Percentiles rank a stretch among this genome's conserved stretches.
Evolutionary conservation across 2,329 filamentous ascomycete genomes (phyloP).

Genomic region (Chalara sp.): DNA sequence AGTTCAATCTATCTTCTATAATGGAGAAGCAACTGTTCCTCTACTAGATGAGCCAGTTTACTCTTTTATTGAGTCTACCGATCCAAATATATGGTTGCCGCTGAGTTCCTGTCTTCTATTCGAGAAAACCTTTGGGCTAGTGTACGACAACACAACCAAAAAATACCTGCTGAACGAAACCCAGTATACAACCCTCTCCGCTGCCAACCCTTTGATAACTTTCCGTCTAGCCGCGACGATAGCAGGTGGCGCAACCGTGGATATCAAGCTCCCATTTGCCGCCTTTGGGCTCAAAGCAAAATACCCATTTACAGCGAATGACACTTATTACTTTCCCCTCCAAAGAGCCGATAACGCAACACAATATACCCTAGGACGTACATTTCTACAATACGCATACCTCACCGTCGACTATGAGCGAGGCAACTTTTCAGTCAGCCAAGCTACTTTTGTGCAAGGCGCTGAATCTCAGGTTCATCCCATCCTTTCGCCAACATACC

Average conservation of each 20-base stretch:
- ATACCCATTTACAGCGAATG: conserved; percentile 28
- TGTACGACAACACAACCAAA: conserved; percentile 53
- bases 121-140: conserved; percentile 55
- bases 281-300: conserved; percentile 17
- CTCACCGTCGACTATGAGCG: conserved; percentile 24
- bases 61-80: conserved; percentile 50
- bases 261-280: conserved; percentile 20
- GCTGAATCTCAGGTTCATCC: conserved; percentile 6
- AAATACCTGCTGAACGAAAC: conserved; percentile 55
- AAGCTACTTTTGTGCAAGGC: conserved; percentile 13
- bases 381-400: conserved; percentile 32
- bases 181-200: conserved; percentile 16
- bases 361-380: conserved; percentile 31
- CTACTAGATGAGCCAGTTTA: conserved; percentile 28
- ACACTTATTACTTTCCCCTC: conserved; percentile 38
- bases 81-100: conserved; percentile 57
- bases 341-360: conserved; percentile 26
- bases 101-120: conserved; percentile 53
- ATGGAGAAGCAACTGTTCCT: conserved; percentile 21
- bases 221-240: conserved; percentile 17
- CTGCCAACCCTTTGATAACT: conserved; percentile 21
- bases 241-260: conserved; percentile 20
- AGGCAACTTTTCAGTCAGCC: conserved; percentile 21
- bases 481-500: conserved; percentile 10
- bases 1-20: conserved; percentile 33